Evolutionary conservation across 1,284 basidiomycete species (phyloP).

Genomic region (Cutaneotrichosporon daszewskae): DNA sequence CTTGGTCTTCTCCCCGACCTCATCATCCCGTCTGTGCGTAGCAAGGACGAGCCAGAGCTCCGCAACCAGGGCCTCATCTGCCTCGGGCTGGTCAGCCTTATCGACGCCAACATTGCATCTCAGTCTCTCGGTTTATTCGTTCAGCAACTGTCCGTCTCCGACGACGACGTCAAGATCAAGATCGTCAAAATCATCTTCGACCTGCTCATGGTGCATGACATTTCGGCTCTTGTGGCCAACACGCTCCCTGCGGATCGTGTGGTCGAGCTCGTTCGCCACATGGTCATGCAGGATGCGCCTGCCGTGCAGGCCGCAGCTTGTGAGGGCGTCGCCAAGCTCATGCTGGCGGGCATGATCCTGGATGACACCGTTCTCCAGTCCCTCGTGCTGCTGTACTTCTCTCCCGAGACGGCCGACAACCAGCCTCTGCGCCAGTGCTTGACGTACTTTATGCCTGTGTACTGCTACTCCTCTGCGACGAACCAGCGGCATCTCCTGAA

Average conservation of each 20-base stretch:
- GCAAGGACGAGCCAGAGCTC: slow-evolving; percentile 69
- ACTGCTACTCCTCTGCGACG: slow-evolving; percentile 72
- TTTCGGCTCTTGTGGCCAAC: slow-evolving; percentile 48
- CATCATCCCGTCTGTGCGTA: slow-evolving; percentile 82
- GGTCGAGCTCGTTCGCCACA: slow-evolving; percentile 67
- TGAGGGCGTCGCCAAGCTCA: slow-evolving; percentile 81
- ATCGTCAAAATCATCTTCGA: slow-evolving; percentile 87
- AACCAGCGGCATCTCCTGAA: slow-evolving; percentile 77
- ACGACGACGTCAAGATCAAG: slow-evolving; percentile 70
- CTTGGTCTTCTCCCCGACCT: slow-evolving; percentile 85
- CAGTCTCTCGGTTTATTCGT: slow-evolving; percentile 86
- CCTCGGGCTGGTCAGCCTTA: slow-evolving; percentile 84
- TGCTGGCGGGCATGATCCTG: slow-evolving; percentile 74
- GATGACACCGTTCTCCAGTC: slow-evolving; percentile 72
- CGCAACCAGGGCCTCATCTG: slow-evolving; percentile 81
- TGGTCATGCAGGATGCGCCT: slow-evolving; percentile 67
- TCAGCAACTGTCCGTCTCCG: slow-evolving; percentile 71
- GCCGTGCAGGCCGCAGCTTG: slow-evolving; percentile 72
- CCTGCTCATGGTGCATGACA: slow-evolving; percentile 81
- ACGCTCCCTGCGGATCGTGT: slow-evolving; percentile 54
- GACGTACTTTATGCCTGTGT: slow-evolving; percentile 93
- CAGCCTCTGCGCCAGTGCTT: slow-evolving; percentile 86
- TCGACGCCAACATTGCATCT: slow-evolving; percentile 82
- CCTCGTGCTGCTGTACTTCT: slow-evolving; percentile 78
- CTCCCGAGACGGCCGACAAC: slow-evolving; percentile 77